phyloP scores from a whole-genome alignment of 495 filamentous ascomycete genomes.

The Aspergillus saccharolyticus region DNA sequence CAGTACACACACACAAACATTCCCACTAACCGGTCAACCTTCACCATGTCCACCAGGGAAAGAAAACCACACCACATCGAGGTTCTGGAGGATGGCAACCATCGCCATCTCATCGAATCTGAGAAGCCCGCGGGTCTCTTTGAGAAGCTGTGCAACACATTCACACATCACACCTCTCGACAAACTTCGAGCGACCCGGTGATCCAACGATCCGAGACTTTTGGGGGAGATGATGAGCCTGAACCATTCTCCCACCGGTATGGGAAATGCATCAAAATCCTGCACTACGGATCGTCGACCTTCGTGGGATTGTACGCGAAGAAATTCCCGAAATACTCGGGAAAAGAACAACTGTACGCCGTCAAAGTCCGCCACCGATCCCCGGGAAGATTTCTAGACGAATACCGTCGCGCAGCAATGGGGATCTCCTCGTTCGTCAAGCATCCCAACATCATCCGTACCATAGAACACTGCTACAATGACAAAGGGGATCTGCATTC shows the following conservation, averaged over 20 bases:
- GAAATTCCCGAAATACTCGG: slow-evolving; percentile 1
- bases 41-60: too few species aligned
- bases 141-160: too few species aligned
- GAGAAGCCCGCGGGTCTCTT: too few species aligned
- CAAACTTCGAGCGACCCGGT: too few species aligned
- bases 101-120: too few species aligned
- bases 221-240: too few species aligned
- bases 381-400: not conserved
- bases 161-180: too few species aligned
- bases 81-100: too few species aligned
- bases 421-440: not conserved
- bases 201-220: too few species aligned
- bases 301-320: slow-evolving; percentile 13
- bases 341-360: slow-evolving; percentile 7
- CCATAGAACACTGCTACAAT: slow-evolving; percentile 17
- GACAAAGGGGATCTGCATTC: slow-evolving; percentile 13
- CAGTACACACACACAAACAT: too few species aligned
- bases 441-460: slow-evolving; percentile 18
- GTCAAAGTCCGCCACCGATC: slow-evolving; percentile 11
- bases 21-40: too few species aligned
- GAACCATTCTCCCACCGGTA: slow-evolving; percentile 1
- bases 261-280: slow-evolving; percentile 10
- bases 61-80: too few species aligned
- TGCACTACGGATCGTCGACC: slow-evolving; percentile 11
- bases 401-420: not conserved